Conservation (phyloP, 139 green algal species). For the Chlorella sp. region DNA sequence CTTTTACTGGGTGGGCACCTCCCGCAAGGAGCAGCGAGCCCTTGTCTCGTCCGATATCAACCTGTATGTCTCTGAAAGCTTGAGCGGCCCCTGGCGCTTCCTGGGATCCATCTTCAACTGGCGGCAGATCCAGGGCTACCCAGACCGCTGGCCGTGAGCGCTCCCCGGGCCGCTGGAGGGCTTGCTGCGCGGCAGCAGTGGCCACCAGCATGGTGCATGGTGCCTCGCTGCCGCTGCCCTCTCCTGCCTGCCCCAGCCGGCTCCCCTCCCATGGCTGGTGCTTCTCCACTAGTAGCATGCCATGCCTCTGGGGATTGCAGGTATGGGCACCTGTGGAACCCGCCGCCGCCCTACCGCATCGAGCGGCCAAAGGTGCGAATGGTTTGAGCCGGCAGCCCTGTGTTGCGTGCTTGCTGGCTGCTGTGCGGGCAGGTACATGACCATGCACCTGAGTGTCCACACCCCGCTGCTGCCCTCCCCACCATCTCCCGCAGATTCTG, state of each 20-base stretch:
- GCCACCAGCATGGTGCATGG: too few relatives aligned
- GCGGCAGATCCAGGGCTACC: constrained; percentile 23
- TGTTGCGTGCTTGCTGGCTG: too few relatives aligned
- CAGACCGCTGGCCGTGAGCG: constrained; percentile 1
- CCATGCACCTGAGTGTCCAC: too few relatives aligned
- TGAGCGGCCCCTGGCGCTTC: background rate
- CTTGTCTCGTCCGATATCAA: background rate
- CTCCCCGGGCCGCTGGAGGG: too few relatives aligned
- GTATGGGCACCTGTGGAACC: background rate
- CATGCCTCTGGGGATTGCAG: background rate
- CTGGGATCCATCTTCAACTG: background rate
- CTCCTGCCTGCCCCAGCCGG: background rate
- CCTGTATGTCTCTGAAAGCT: background rate
- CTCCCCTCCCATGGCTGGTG: too few relatives aligned
- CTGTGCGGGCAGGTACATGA: too few relatives aligned
- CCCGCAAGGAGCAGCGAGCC: background rate
- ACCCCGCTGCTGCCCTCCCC: background rate
- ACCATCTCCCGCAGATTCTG: background rate
- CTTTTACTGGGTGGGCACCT: constrained; percentile 21
- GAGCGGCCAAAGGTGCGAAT: constrained; percentile 25
- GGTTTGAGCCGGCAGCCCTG: background rate
- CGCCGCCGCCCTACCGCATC: constrained; percentile 25
- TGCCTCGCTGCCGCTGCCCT: background rate
- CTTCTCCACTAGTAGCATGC: too few relatives aligned
- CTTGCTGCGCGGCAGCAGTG: too few relatives aligned